phyloP scores from a whole-genome alignment of 345 rosid species.

The Murraya koenigii region DNA sequence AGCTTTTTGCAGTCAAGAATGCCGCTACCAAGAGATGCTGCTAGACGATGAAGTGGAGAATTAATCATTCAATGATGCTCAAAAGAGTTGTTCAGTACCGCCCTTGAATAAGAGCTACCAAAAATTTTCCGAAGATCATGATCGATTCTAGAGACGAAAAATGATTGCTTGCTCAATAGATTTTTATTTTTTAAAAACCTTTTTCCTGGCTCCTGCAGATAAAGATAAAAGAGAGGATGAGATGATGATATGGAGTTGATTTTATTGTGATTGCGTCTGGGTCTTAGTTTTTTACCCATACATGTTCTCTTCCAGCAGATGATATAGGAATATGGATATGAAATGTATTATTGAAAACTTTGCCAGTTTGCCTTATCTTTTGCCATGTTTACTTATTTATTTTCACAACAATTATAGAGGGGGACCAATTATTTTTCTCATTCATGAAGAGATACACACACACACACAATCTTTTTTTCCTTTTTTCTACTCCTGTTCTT shows the following conservation, averaged over 20 bases:
- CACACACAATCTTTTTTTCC: too few relatives aligned
- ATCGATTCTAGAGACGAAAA: slow-evolving; percentile 11
- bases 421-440: slow-evolving; percentile 11
- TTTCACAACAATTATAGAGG: neutral
- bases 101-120: neutral
- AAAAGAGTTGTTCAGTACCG: neutral
- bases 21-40: slow-evolving; percentile 73
- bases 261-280: slow-evolving; percentile 10
- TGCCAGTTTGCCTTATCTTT: slow-evolving; percentile 9
- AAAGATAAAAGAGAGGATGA: slow-evolving; percentile 37
- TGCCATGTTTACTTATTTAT: neutral
- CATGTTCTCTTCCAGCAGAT: slow-evolving; percentile 6
- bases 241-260: slow-evolving; percentile 16
- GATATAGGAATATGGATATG: slow-evolving; percentile 10
- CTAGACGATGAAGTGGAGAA: slow-evolving; percentile 49
- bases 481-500: neutral
- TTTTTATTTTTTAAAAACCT: neutral
- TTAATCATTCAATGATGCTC: slow-evolving; percentile 2
- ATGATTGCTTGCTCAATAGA: neutral
- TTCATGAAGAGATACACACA: slow-evolving; percentile 6
- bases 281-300: neutral
- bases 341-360: slow-evolving; percentile 11
- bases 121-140: neutral
- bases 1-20: slow-evolving; percentile 78
- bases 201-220: slow-evolving; percentile 26